Conservation (phyloP, 768 basidiomycete genomes). For the Mycena albidolilacea region DNA sequence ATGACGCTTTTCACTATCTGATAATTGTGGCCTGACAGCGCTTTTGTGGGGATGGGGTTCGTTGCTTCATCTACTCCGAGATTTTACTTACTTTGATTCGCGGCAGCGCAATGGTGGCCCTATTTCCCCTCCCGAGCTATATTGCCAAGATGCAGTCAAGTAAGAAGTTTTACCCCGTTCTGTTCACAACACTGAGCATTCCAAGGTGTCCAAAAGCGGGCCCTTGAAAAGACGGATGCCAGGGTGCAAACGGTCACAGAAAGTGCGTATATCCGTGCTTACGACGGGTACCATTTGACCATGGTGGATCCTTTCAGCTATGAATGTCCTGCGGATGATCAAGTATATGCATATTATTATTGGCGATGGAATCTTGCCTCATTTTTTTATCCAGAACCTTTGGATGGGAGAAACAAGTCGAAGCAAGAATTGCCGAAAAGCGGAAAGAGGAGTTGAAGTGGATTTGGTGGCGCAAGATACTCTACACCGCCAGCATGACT, state of each 20-base stretch:
- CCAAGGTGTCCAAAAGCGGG: conserved; percentile 8
- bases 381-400: conserved; percentile 43
- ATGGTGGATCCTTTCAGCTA: conserved; percentile 54
- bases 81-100: not conserved
- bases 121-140: not conserved
- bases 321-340: conserved; percentile 74
- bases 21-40: conserved; percentile 47
- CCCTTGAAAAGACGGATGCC: conserved; percentile 56
- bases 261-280: conserved; percentile 54
- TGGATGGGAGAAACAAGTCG: conserved; percentile 74
- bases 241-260: conserved; percentile 75
- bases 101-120: not conserved
- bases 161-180: not conserved
- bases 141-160: not conserved
- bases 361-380: not conserved
- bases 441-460: conserved; percentile 73
- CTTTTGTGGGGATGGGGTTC: conserved; percentile 67
- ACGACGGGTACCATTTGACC: not conserved
- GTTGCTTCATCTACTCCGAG: conserved; percentile 3
- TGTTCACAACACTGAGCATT: not conserved
- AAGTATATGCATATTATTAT: conserved; percentile 51
- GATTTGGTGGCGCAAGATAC: conserved; percentile 67
- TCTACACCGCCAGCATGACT: conserved; percentile 45
- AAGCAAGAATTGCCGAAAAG: conserved; percentile 65
- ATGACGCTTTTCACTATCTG: not conserved